Percentiles rank a stretch among this genome's conserved stretches.
phyloP scores from a whole-genome alignment of 1,139 yeast genomes.

The Kurtzmaniella quercitrusa region DNA sequence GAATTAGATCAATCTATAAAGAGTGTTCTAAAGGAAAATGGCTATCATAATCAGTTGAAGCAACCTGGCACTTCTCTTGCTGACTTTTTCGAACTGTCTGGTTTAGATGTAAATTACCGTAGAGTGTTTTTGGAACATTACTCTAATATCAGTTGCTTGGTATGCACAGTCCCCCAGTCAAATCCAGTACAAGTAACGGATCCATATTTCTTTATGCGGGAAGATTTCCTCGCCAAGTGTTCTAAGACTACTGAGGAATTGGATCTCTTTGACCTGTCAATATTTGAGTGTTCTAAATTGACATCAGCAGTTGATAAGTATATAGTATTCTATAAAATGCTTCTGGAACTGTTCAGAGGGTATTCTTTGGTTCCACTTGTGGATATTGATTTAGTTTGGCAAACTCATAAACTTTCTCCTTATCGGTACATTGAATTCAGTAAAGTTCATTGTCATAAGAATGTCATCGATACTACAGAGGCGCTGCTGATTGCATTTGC shows the following conservation, averaged over 20 bases:
- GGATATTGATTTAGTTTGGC: slow-evolving; percentile 6
- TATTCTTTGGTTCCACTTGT: slow-evolving; percentile 6
- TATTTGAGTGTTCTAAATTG: neutral
- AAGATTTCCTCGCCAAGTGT: neutral
- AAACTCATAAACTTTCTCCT: slow-evolving; percentile 5
- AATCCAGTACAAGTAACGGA: slow-evolving; percentile 4
- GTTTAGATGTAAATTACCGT: neutral
- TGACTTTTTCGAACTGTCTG: neutral
- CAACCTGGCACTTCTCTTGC: neutral
- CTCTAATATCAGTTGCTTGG: neutral
- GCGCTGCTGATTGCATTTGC: slow-evolving; percentile 3
- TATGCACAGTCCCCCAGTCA: slow-evolving; percentile 1
- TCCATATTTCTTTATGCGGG: neutral
- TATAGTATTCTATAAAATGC: slow-evolving; percentile 1
- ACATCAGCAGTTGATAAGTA: neutral
- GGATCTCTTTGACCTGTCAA: neutral
- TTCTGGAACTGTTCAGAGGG: slow-evolving; percentile 3
- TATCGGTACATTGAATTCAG: slow-evolving; percentile 4
- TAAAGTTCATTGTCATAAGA: slow-evolving; percentile 2
- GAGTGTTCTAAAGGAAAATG: neutral
- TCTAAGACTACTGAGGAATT: neutral
- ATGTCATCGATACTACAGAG: slow-evolving; percentile 2
- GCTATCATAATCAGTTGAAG: neutral
- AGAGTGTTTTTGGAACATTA: neutral
- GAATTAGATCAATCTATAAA: slow-evolving; percentile 3